Evolutionary conservation across 1,284 basidiomycete species (phyloP), one percentile per base, ranked within the genome.

Genomic region (Xerocomus cyaneibrunnescens): DNA sequence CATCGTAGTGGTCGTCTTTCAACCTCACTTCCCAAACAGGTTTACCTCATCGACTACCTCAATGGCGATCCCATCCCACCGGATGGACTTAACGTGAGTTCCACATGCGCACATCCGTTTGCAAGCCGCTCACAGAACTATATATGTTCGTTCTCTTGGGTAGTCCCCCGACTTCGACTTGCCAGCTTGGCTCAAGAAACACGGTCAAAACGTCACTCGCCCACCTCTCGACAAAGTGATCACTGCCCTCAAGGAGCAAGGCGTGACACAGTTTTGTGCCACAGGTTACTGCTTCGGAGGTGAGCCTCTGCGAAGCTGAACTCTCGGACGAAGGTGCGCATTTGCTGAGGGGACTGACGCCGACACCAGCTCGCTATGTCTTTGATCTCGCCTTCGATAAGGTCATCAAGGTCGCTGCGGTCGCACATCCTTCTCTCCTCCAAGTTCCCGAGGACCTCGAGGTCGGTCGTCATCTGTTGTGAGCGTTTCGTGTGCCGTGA

Each of bases 211-310:
- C 0, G 59, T 71, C 13, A 83, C 81, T 19, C 77, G 78, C 16
- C 76, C 80, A 0, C 34, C 59, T 1, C 60, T 89, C 38, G 77
- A 89, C 67, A 79, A 76, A 27, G 78, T 87, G 51, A 74, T 87
- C 37, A 67, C 65, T 1, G 79, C 72, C 0, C 75, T 89, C 44
- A 83, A 82, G 60, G 76, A 69, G 14, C 64, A 77, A 49, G 87
- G 87, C 1, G 73, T 89, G 27, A 80, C 74, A 4, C 62, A 66
- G 19, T 78, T 87, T 53, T 84, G 74, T 13, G 83, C 81, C 1
- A 81, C 78, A 1, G 86, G 85, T 1, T 89, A 83, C 70, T 90
- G 88, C 73, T 85, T 81, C 53, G 87, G 88, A 34, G 87, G 81
- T 75, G 57, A 57, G 72, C 66, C 53, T 28, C 27, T 27, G 7